Evolutionary conservation across 1,284 basidiomycete genomes (phyloP), one percentile per base, ranked within the genome.

Genomic region (Ganoderma leucocontextum): DNA sequence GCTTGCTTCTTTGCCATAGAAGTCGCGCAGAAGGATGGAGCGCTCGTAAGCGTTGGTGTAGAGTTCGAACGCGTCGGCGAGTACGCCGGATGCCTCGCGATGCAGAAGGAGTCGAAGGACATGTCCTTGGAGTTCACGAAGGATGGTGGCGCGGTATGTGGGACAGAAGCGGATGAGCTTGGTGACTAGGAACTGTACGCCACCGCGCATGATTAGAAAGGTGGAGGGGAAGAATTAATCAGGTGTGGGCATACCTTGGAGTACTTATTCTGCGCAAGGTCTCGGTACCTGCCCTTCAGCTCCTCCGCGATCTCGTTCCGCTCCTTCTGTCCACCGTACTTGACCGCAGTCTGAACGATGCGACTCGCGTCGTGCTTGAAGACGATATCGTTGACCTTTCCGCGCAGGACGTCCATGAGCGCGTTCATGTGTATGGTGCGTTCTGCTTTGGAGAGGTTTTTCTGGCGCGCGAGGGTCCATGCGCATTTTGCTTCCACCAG

Each of bases 331-430:
- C 87, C 84, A 2, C 95, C 95, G 72, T 92, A 89, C 78, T 94
- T 96, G 61, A 96, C 92, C 17, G 93, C 86, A 0, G 93, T 95
- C 80, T 96, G 95, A 33, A 96, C 87, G 63, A 96, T 93, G 69
- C 95, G 85, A 72, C 93, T 95, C 9, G 94, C 95, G 79, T 96
- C 95, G 77, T 97, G 95, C 79, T 96, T 96, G 76, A 95, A 87
- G 8, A 93, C 91, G 61, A 96, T 90, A 60, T 95, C 95, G 70
- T 90, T 90, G 15, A 96, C 89, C 69, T 90, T 89, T 9, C 94
- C 94, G 33, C 92, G 87, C 35, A 95, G 89, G 58, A 91, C 85
- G 39, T 83, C 80, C 88, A 94, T 94, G 17, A 97, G 84, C 57
- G 89, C 87, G 55, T 84, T 80, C 67, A 96, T 84, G 62, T 94